Base-by-base conservation (phyloP, 805 yeast species). In the Candida sanyiensis region DNA sequence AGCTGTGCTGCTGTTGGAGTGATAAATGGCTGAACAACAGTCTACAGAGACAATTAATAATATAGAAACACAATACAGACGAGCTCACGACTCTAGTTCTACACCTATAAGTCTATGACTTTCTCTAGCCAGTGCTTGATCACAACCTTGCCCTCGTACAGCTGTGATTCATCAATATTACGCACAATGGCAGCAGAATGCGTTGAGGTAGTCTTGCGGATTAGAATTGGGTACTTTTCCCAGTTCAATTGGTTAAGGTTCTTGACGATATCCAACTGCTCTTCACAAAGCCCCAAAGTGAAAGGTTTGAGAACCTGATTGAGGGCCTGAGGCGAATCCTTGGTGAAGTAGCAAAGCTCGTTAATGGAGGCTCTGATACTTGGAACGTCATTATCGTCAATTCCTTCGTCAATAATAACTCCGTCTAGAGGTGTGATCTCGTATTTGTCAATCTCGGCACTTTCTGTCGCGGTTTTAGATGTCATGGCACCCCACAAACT, bases 171-270 rank as follows among this genome's bases (percentile, higher is more conserved):
- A 18, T 63, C 62, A n/a, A 58, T 54, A 45, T 70, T 75, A 35
- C 95, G 70, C 30, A 80, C 84, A 42, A 86, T 83, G 2, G 86
- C 80, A 2, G 93, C 94, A 1, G 94, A 86, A 53, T 86, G 96
- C 1, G 94, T 73, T 31, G 78, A 73, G 35, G 69, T 69, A 6
- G 90, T 79, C 22, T 72, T 63, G 27, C 80, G 69, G 42, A 86
- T 81, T 43, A 80, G 70, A 20, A 86, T 69, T 0, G 93, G 89
- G 48, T 60, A 80, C 54, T 84, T 86, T 30, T 63, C 57, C 95
- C 95, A 87, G 2, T 62, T 51, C 5, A 84, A 56, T 4, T 58
- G 48, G 57, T 85, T 85, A 54, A 86, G 67, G 37, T 70, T 67
- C 21, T 60, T 60, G 23, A 83, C 68, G 29, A 83, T 82, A 11